Evolutionary conservation across 2,329 filamentous ascomycete species (phyloP), one percentile per base, ranked within the genome.

Genomic region (Hymenoscyphus linearis): DNA sequence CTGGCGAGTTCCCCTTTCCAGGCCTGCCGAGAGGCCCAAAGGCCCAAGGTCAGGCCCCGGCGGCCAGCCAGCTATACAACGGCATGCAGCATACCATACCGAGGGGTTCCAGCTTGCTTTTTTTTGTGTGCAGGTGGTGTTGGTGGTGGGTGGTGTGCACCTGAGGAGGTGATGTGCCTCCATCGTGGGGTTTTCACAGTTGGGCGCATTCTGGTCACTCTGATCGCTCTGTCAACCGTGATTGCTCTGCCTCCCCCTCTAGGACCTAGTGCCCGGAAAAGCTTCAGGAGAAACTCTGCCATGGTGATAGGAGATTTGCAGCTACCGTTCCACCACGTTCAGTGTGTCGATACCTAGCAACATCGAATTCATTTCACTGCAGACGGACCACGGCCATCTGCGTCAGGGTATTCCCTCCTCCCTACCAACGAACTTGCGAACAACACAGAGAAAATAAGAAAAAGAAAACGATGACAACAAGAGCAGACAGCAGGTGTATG

Each of bases 1-100:
- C 52, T 34, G 27, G 27, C 27, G 27, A 53, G 16, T 54, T 54
- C 14, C 57, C 57, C 57, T 35, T 59, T 59, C 36, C 26, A 40
- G 37, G 18, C n/a, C 55, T 47, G 26, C 35, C 55, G 25, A 57
- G 27, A 35, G 26, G 26, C 50, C 50, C n/a, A 53, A 27, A 53
- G 52, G 27, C 52, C 26, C 52, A 27, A 53, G 52, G 27, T 34
- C 26, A 16, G 52, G 52, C 52, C 25, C 25, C 26, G 13, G 26
- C 27, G 52, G n/a, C 13, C 52, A 25, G 26, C 26, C 31, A 22
- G 22, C 18, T 12, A 22, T 31, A 9, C 1, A 31, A 7, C 10
- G 31, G 31, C 6, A 31, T 5, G 31, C 31, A 9, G 31, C 31
- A 31, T 22, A 18, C n/a, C n/a, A 50, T 50, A 22, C 44, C 44